Conservation (phyloP, 225 moss, liverwort and hornwort species). For the Lunularia cruciata region DNA sequence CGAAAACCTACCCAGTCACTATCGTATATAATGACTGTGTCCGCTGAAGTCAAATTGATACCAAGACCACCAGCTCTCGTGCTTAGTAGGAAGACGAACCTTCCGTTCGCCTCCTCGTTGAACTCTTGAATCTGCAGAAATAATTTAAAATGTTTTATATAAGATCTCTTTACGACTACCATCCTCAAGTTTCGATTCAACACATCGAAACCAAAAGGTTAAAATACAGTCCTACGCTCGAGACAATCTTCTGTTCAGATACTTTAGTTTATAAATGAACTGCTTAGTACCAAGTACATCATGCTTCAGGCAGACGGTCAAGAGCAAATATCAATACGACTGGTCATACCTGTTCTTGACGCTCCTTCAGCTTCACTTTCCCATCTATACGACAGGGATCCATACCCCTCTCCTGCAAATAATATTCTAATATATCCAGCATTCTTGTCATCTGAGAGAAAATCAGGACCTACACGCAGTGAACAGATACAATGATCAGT, state of each 20-base stretch:
- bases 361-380: slow-evolving; percentile 50
- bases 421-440: slow-evolving; percentile 81
- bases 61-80: slow-evolving; percentile 98
- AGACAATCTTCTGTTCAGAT: no score
- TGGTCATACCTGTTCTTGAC: slow-evolving; percentile 70
- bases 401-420: slow-evolving; percentile 67
- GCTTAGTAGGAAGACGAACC: slow-evolving; percentile 77
- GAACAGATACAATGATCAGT: neutral
- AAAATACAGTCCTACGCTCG: no score
- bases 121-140: slow-evolving; percentile 78
- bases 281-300: no score
- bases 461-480: slow-evolving; percentile 56
- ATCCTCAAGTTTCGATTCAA: no score
- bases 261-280: no score
- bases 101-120: slow-evolving; percentile 54
- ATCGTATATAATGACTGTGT: slow-evolving; percentile 87
- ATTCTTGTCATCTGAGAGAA: slow-evolving; percentile 96
- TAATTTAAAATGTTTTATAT: no score
- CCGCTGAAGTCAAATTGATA: slow-evolving; percentile 89
- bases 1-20: slow-evolving; percentile 77
- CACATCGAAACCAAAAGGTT: no score
- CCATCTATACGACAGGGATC: slow-evolving; percentile 88
- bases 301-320: no score
- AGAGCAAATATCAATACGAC: no score
- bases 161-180: no score